phyloP scores from a whole-genome alignment of 2,329 filamentous ascomycete genomes.

The Cephalotrichum gorgonifer region DNA sequence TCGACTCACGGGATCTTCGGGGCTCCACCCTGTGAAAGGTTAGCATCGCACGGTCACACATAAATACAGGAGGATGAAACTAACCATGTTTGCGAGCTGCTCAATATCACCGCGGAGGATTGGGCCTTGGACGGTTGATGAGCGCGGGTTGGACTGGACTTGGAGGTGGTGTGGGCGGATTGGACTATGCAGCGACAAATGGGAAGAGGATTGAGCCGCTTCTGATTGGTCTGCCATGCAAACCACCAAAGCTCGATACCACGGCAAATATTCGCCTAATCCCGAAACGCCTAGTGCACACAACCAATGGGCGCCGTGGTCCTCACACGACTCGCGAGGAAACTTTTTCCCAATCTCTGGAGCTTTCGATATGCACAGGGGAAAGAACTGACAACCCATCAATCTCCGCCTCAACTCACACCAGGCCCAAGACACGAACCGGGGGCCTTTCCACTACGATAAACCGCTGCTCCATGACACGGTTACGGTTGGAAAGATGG shows the following conservation, averaged over 20 bases:
- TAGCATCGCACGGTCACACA: background rate
- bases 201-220: background rate
- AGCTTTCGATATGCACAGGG: background rate
- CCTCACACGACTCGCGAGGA: slow-evolving; percentile 1
- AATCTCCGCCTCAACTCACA: background rate
- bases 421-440: slow-evolving; percentile 4
- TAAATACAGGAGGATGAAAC: slow-evolving; percentile 9
- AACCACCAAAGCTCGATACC: background rate
- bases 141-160: background rate
- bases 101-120: background rate
- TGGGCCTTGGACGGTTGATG: background rate
- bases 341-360: slow-evolving; percentile 5
- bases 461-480: slow-evolving; percentile 5
- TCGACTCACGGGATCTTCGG: slow-evolving; percentile 43
- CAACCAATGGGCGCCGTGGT: background rate
- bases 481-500: slow-evolving; percentile 9
- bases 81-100: slow-evolving; percentile 44
- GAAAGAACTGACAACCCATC: slow-evolving; percentile 1
- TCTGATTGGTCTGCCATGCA: slow-evolving; percentile 2
- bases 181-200: no score
- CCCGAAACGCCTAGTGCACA: background rate
- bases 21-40: slow-evolving; percentile 45
- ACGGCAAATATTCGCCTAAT: slow-evolving; percentile 3
- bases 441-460: background rate
- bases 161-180: no score